These are phyloP conservation scores for Heliosperma pusillum DNA, from an alignment of 148 eudicot species.

Conservation along the genomic window DNA sequence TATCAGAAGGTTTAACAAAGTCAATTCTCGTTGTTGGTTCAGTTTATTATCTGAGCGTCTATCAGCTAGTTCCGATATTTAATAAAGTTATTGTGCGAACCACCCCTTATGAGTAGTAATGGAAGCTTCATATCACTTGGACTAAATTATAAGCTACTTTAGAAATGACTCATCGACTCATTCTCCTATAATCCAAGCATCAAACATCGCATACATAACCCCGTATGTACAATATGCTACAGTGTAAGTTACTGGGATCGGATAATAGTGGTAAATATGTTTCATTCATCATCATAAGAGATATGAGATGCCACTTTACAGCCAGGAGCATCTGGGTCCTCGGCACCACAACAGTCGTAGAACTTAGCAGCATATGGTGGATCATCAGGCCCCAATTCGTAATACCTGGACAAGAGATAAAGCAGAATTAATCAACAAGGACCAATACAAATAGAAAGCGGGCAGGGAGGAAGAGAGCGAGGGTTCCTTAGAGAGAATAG, in stretches of 20 bases:
- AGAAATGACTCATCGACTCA: no score
- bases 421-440: constrained; percentile 4
- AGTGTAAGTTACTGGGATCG: not conserved
- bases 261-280: not conserved
- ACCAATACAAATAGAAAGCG: not conserved
- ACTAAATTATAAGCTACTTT: not conserved
- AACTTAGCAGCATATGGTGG: constrained; percentile 94
- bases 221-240: not conserved
- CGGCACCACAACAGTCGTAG: constrained; percentile 95
- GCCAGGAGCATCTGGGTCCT: constrained; percentile 71
- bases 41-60: no score
- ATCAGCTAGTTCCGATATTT: no score
- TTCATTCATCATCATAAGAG: constrained; percentile 68
- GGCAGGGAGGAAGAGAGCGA: not conserved
- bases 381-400: constrained; percentile 82
- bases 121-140: not conserved
- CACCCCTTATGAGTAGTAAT: not conserved
- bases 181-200: not conserved
- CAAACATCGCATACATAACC: not conserved
- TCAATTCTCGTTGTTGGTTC: no score
- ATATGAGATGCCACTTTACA: constrained; percentile 59
- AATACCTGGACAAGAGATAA: constrained; percentile 51
- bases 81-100: no score
- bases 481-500: not conserved
- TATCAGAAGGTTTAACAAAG: no score